Evolutionary conservation across 78 protist species (phyloP).

Genomic region (Guillardia theta): DNA sequence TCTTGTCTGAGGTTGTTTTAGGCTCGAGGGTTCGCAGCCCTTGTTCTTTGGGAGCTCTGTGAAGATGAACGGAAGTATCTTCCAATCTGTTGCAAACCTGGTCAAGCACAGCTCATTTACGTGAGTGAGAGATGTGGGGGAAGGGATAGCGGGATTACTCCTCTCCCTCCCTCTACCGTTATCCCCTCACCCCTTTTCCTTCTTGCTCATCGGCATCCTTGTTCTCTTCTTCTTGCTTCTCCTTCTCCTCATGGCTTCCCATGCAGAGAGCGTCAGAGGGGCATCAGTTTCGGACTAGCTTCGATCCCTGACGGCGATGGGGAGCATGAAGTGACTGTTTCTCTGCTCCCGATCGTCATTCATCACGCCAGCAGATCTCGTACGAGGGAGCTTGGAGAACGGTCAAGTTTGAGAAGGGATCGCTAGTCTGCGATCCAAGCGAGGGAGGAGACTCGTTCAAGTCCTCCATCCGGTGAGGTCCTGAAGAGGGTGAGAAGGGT

Average conservation of each 20-base stretch:
- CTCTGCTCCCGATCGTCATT: too few species aligned
- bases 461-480: neutral
- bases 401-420: neutral
- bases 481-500: too few species aligned
- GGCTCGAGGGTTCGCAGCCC: neutral
- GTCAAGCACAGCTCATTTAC: constrained; percentile 14
- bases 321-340: too few species aligned
- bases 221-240: too few species aligned
- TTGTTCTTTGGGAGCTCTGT: neutral
- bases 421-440: neutral
- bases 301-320: neutral
- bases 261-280: neutral
- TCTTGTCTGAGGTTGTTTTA: neutral
- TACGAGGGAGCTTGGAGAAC: neutral
- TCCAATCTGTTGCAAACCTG: neutral
- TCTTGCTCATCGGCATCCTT: too few species aligned
- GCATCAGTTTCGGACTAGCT: neutral
- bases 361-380: too few species aligned
- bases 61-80: neutral
- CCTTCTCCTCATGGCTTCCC: too few species aligned
- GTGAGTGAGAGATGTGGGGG: too few species aligned
- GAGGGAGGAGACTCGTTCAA: constrained; percentile 6
- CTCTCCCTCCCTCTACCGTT: too few species aligned
- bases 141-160: too few species aligned
- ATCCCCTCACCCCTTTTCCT: too few species aligned